phyloP scores from a whole-genome alignment of 1,284 basidiomycete genomes.

The Ustilago trichophora region DNA sequence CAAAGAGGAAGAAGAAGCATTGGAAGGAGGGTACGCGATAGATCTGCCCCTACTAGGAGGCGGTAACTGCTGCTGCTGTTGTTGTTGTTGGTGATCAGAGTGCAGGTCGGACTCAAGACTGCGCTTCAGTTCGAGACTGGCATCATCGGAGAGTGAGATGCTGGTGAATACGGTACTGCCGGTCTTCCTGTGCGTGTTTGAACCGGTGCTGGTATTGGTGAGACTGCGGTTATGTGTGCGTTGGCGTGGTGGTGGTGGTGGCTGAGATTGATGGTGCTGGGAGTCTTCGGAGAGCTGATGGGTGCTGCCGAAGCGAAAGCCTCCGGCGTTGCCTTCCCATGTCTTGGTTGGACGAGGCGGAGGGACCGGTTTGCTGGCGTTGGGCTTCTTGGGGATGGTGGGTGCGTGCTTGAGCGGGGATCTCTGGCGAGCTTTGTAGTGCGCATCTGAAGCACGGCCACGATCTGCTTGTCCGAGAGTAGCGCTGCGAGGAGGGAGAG shows the following conservation, averaged over 20 bases:
- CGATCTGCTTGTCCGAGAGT: too few species aligned
- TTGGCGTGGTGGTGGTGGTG: slow-evolving; percentile 5
- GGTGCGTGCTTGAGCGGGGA: slow-evolving; percentile 9
- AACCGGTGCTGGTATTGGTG: background rate
- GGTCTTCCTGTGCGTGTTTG: slow-evolving; percentile 12
- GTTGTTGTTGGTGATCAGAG: slow-evolving; percentile 1
- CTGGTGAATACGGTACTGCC: slow-evolving; percentile 35
- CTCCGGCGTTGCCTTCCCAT: slow-evolving; percentile 19
- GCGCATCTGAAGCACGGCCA: too few species aligned
- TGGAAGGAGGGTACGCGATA: too few species aligned
- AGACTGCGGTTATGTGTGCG: slow-evolving; percentile 2
- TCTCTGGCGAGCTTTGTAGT: slow-evolving; percentile 1
- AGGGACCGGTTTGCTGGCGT: slow-evolving; percentile 9
- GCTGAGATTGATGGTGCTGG: too few species aligned
- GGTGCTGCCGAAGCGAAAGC: slow-evolving; percentile 24
- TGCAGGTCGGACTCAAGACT: slow-evolving; percentile 24
- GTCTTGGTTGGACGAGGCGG: slow-evolving; percentile 22
- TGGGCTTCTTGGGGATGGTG: slow-evolving; percentile 10
- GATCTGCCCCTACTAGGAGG: slow-evolving; percentile 11
- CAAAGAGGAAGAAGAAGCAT: too few species aligned
- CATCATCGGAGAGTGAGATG: slow-evolving; percentile 38
- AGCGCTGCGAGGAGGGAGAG: slow-evolving; percentile 34
- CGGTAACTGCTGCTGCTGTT: slow-evolving; percentile 2
- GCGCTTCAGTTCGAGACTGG: slow-evolving; percentile 21
- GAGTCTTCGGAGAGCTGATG: background rate